A percentile compares a stretch with the other conserved stretches of the same genome.
These are phyloP conservation scores for Lonicera japonica DNA, from an alignment of 129 eudicot genomes.

Conservation along the genomic window DNA sequence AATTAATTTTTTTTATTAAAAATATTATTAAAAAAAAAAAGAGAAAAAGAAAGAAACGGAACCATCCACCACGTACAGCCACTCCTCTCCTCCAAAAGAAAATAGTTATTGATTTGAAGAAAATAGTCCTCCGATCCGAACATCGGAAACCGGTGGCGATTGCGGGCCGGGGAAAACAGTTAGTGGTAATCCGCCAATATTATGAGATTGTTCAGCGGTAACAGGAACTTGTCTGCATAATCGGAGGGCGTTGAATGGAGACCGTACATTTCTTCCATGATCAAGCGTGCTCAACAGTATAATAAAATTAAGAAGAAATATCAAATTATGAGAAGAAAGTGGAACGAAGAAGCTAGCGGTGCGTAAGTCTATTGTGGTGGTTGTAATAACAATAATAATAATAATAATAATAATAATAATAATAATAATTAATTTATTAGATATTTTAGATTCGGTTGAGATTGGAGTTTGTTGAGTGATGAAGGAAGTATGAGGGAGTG, in stretches of 20 bases:
- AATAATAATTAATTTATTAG: too few relatives aligned
- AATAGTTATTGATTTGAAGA: too few relatives aligned
- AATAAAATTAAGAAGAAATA: too few relatives aligned
- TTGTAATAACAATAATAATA: too few relatives aligned
- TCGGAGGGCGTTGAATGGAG: slow-evolving; percentile 45
- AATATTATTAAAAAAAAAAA: too few relatives aligned
- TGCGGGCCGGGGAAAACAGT: slow-evolving; percentile 25
- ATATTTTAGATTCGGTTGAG: slow-evolving; percentile 3
- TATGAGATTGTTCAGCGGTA: slow-evolving; percentile 60
- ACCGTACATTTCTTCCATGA: slow-evolving; percentile 77
- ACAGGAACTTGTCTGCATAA: slow-evolving; percentile 40
- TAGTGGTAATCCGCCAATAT: slow-evolving; percentile 36
- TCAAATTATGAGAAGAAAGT: not conserved
- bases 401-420: too few relatives aligned
- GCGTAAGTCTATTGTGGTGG: not conserved
- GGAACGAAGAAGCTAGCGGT: too few relatives aligned
- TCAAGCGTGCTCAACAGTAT: not conserved
- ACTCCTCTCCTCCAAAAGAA: too few relatives aligned
- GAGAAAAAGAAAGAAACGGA: too few relatives aligned
- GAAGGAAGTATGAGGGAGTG: not conserved
- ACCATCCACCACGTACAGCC: too few relatives aligned
- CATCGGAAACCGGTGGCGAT: slow-evolving; percentile 24
- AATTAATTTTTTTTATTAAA: too few relatives aligned
- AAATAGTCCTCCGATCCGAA: slow-evolving; percentile 53
- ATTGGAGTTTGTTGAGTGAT: slow-evolving; percentile 4